phyloP scores from a whole-genome alignment of 2,329 filamentous ascomycete genomes.

The Aspergillus chevalieri region DNA sequence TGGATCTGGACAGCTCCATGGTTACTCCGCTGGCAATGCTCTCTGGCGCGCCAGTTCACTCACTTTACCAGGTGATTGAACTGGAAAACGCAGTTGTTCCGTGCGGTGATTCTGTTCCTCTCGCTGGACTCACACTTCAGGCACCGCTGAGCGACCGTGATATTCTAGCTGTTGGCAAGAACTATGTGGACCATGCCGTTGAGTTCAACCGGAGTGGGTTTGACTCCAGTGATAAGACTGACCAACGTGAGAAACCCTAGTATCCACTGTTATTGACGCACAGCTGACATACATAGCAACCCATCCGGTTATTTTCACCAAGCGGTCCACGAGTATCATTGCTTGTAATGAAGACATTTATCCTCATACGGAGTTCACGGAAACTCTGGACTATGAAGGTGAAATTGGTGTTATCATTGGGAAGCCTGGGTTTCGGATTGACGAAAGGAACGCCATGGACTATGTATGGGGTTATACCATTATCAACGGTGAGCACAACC shows the following conservation, averaged over 20 bases:
- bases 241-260: conserved; percentile 25
- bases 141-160: conserved; percentile 46
- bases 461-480: conserved; percentile 55
- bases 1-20: neutral
- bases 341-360: conserved; percentile 44
- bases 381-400: conserved; percentile 51
- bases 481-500: conserved; percentile 33
- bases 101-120: conserved; percentile 26
- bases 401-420: conserved; percentile 54
- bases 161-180: conserved; percentile 53
- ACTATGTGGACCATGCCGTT: conserved; percentile 52
- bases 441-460: conserved; percentile 41
- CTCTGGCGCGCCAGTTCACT: conserved; percentile 22
- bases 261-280: neutral
- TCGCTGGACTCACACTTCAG: conserved; percentile 37
- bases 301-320: conserved; percentile 53
- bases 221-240: conserved; percentile 51
- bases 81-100: conserved; percentile 34
- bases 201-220: conserved; percentile 54
- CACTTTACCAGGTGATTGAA: conserved; percentile 50
- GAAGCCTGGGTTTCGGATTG: conserved; percentile 41
- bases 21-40: neutral
- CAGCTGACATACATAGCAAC: conserved; percentile 22
- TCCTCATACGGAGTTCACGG: conserved; percentile 43
- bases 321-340: conserved; percentile 49